Percentiles rank a stretch among this genome's conserved stretches.
Conservation (phyloP, 345 rosid species). For the Hibiscus tridactylites region DNA sequence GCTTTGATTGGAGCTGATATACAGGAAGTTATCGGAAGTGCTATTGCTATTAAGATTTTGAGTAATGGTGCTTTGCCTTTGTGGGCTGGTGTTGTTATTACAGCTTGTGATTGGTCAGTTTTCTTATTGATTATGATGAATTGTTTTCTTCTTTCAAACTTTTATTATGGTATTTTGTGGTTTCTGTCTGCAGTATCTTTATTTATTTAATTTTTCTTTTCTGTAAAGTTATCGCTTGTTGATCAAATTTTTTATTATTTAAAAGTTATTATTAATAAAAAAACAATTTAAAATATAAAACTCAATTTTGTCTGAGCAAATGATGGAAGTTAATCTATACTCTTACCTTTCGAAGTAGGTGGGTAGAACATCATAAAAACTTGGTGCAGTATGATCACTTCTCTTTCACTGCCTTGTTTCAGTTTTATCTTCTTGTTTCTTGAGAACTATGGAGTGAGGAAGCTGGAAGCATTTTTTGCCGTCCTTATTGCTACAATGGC, state of each 20-base stretch:
- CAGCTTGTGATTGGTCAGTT: conserved; percentile 79
- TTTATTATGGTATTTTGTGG: not conserved
- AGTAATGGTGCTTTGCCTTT: conserved; percentile 74
- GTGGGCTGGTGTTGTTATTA: conserved; percentile 84
- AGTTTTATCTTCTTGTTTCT: conserved; percentile 86
- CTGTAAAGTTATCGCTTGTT: too few relatives aligned
- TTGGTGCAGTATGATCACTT: not conserved
- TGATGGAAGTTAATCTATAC: not conserved
- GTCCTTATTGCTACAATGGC: conserved; percentile 79
- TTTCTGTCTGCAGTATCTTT: too few relatives aligned
- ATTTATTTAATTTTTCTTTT: too few relatives aligned
- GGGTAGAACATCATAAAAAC: not conserved
- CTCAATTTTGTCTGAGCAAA: too few relatives aligned
- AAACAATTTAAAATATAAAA: too few relatives aligned
- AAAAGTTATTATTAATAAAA: too few relatives aligned
- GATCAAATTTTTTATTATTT: too few relatives aligned
- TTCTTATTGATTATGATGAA: conserved; percentile 4
- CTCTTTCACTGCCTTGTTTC: conserved; percentile 22
- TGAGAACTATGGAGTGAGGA: conserved; percentile 91
- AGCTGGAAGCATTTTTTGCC: conserved; percentile 84
- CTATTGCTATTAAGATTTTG: conserved; percentile 76
- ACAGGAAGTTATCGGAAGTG: conserved; percentile 94
- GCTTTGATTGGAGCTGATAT: conserved; percentile 93
- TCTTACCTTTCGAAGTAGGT: not conserved
- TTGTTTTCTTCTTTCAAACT: not conserved